These are phyloP conservation scores for Gleditsia sinensis DNA, from an alignment of 306 rosid genomes.

Conservation along the genomic window DNA sequence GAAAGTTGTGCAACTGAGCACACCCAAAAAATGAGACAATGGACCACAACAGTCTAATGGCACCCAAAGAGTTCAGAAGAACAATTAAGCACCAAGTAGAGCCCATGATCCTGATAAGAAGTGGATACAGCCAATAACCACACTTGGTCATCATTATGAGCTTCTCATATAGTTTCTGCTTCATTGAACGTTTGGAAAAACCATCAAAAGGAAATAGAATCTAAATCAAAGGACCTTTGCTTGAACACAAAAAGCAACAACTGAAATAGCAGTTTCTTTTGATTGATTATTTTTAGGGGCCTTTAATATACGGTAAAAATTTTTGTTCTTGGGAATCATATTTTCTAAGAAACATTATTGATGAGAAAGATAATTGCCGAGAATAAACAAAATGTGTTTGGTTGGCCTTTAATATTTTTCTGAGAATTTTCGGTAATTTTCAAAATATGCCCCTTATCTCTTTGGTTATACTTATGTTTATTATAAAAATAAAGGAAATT, in stretches of 20 bases:
- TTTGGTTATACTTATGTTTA: too few relatives aligned
- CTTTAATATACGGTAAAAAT: too few relatives aligned
- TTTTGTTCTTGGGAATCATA: too few relatives aligned
- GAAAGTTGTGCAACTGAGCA: slow-evolving; percentile 12
- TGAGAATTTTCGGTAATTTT: too few relatives aligned
- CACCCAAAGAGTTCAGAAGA: neutral
- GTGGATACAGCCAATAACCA: neutral
- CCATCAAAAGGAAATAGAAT: neutral
- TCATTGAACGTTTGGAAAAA: neutral
- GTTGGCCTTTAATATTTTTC: too few relatives aligned
- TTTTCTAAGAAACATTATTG: too few relatives aligned
- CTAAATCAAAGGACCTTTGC: neutral
- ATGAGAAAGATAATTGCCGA: too few relatives aligned
- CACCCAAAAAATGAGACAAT: slow-evolving; percentile 16
- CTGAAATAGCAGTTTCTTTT: slow-evolving; percentile 3
- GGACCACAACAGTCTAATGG: neutral
- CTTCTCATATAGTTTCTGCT: slow-evolving; percentile 7
- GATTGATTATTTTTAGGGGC: neutral
- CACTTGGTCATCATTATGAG: neutral
- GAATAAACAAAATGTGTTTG: too few relatives aligned
- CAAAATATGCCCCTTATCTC: too few relatives aligned
- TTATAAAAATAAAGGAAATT: too few relatives aligned
- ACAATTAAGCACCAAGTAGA: slow-evolving; percentile 19
- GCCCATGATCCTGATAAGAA: slow-evolving; percentile 10
- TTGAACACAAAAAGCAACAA: neutral